Evolutionary conservation across 129 eudicot genomes (phyloP).

Genomic region (Calendula officinalis): DNA sequence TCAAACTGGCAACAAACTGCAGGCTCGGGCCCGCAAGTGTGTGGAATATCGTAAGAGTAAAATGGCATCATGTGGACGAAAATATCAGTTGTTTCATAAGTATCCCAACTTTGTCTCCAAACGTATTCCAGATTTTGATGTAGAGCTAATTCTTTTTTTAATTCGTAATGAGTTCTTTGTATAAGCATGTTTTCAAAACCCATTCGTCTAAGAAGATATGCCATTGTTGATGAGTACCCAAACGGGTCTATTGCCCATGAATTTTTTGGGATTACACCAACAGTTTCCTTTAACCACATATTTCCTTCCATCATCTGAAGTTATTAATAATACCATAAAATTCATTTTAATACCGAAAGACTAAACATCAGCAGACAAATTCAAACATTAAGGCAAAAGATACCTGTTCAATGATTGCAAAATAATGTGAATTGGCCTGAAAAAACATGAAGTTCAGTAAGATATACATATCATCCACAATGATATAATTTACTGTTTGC

Average conservation of each 20-base stretch:
- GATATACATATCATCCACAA: too few relatives aligned
- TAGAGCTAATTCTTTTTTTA: constrained; percentile 86
- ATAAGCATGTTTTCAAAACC: constrained; percentile 99
- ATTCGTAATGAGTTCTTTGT: constrained; percentile 95
- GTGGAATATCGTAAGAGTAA: constrained; percentile 92
- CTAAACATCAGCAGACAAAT: constrained; percentile 14
- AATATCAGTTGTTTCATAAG: constrained; percentile 88
- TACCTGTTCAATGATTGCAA: constrained; percentile 99
- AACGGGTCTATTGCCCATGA: constrained; percentile 99
- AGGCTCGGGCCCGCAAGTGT: constrained; percentile 99
- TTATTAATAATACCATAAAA: too few relatives aligned
- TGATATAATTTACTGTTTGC: too few relatives aligned
- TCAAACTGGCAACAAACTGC: constrained; percentile 97
- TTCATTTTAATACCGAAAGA: too few relatives aligned
- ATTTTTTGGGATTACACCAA: constrained; percentile 89
- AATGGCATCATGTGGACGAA: constrained; percentile 99
- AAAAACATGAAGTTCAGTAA: constrained; percentile 4
- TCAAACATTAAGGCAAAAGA: constrained; percentile 8
- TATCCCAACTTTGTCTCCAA: constrained; percentile 98
- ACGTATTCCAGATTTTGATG: constrained; percentile 80
- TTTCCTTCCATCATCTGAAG: constrained; percentile 81
- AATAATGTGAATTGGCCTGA: constrained; percentile 99
- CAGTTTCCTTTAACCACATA: constrained; percentile 91
- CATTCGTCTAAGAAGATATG: constrained; percentile 99
- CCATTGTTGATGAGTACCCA: constrained; percentile 97